A percentile compares a stretch with the other conserved stretches of the same genome.
phyloP scores from a whole-genome alignment of 257 asterid species.

The Solanum bukasovii region DNA sequence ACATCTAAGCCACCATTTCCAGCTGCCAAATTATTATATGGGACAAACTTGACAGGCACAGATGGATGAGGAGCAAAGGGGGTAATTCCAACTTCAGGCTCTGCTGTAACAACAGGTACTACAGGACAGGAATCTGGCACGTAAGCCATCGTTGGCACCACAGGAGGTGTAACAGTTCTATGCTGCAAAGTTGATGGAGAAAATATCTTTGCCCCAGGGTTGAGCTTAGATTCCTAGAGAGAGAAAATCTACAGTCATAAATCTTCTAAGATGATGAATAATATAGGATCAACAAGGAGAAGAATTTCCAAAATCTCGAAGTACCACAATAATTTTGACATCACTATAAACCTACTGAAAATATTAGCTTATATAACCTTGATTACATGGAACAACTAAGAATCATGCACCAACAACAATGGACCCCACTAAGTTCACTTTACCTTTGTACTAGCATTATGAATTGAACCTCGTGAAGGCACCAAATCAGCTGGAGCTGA shows the following conservation, averaged over 20 bases:
- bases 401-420: neutral
- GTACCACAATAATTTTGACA: neutral
- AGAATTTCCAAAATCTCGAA: neutral
- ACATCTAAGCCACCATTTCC: slow-evolving; percentile 41
- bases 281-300: neutral
- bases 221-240: slow-evolving; percentile 73
- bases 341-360: neutral
- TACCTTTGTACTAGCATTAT: slow-evolving; percentile 41
- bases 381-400: neutral
- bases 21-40: slow-evolving; percentile 21
- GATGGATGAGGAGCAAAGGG: slow-evolving; percentile 33
- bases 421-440: neutral
- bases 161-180: slow-evolving; percentile 43
- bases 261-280: neutral
- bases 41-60: slow-evolving; percentile 42
- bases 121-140: slow-evolving; percentile 23
- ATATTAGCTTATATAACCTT: neutral
- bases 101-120: slow-evolving; percentile 36
- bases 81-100: slow-evolving; percentile 38
- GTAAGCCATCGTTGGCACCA: slow-evolving; percentile 32
- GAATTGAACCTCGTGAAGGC: slow-evolving; percentile 33
- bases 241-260: neutral
- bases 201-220: slow-evolving; percentile 76
- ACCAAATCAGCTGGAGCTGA: slow-evolving; percentile 25
- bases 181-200: slow-evolving; percentile 50